Base-by-base conservation (phyloP, 345 rosid genomes). In the Acer campestre region DNA sequence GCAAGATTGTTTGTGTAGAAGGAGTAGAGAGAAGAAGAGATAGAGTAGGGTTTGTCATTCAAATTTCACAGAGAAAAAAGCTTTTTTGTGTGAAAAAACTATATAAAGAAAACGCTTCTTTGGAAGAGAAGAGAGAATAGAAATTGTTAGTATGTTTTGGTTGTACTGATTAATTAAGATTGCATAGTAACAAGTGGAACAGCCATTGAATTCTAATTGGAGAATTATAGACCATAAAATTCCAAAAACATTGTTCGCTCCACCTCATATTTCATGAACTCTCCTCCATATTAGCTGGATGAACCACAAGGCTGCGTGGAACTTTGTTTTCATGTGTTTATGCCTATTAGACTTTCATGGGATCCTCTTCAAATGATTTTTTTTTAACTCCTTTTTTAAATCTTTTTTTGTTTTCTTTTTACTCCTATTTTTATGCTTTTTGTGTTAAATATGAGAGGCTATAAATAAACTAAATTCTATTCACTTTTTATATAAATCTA, bases 171-270 rank as follows among this genome's bases (percentile, higher is more conserved):
- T 1, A 12, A 11, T 48, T 48, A 48, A 48, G 14, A 48, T 12
- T 48, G 14, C 16, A 48, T 40, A 12, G 3, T 48, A 12, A 48
- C 14, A 48, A 11, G 53, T 48, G 53, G 31, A 29, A 29, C 31
- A 29, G 31, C 31, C 56, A 51, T 51, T 10, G 10, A 3, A 51
- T 51, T 51, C 18, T 51, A 51, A 59, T n/a, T 59, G 16, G 27
- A 59, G 63, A 20, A 59, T 59, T 59, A 7, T n/a, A 70, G 62
- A 51, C 42, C 62, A 70, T 18, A 70, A 49, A 49, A 70, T 70
- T 51, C 9, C 20, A 5, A 25, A 23, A 38, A 40, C 7, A 22
- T 63, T 44, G 48, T 18, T 4, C 0, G 18, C n/a, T 55, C 64
- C 63, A 62, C 75, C 75, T 35, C 53, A 31, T 51, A 18, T 51